Conservation (phyloP, 495 filamentous ascomycete genomes). For the Penicillium bialowiezense region DNA sequence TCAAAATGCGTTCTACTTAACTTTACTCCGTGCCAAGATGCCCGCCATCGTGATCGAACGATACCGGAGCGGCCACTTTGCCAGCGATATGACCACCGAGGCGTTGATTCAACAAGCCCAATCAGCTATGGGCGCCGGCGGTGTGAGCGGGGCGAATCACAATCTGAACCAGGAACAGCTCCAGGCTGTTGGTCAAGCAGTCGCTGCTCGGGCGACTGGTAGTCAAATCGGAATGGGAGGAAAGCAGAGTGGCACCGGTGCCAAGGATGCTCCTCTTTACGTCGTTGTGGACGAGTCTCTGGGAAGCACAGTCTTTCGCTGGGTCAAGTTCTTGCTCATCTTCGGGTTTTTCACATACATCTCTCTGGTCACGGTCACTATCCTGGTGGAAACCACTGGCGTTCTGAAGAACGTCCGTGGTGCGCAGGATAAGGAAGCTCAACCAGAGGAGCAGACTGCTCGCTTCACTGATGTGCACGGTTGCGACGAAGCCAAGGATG, state of each 20-base stretch:
- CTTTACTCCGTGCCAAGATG: constrained; percentile 87
- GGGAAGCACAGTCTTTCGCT: constrained; percentile 76
- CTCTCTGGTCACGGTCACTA: constrained; percentile 67
- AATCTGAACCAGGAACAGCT: constrained; percentile 60
- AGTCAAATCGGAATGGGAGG: constrained; percentile 52
- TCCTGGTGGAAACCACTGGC: constrained; percentile 75
- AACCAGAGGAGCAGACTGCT: constrained; percentile 83
- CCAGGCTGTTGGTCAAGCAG: constrained; percentile 83
- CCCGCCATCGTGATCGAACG: constrained; percentile 87
- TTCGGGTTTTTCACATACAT: constrained; percentile 76
- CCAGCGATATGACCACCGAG: constrained; percentile 69
- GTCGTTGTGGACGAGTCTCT: constrained; percentile 94
- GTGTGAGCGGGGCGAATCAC: constrained; percentile 32
- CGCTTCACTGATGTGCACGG: constrained; percentile 95
- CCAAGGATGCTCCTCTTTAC: constrained; percentile 77
- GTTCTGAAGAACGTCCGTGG: constrained; percentile 74
- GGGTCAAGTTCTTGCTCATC: constrained; percentile 79
- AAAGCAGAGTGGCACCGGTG: constrained; percentile 56
- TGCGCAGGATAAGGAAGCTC: constrained; percentile 72
- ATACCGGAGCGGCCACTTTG: constrained; percentile 81
- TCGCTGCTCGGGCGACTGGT: constrained; percentile 71
- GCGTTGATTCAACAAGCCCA: constrained; percentile 73
- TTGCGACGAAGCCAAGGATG: constrained; percentile 97
- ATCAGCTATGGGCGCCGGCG: constrained; percentile 59
- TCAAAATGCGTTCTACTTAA: constrained; percentile 91